phyloP scores from a whole-genome alignment of 169 alveolate genomes.

The Plasmodium knowlesi region DNA sequence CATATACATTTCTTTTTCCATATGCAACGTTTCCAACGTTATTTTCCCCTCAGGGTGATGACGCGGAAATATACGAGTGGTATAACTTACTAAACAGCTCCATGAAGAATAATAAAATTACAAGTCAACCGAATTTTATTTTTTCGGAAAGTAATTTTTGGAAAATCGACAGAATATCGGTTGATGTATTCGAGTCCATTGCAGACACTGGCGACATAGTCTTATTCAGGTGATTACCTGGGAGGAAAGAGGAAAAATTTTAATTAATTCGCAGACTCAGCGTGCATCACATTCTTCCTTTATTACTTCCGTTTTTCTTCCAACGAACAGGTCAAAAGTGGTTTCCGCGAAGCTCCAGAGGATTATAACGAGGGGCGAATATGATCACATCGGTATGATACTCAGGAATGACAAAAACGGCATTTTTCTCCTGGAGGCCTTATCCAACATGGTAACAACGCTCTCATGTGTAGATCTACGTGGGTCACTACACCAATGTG shows the following conservation, averaged over 20 bases:
- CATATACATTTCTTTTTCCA: neutral
- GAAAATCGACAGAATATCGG: conserved; percentile 80
- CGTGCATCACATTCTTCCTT: neutral
- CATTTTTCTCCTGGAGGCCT: conserved; percentile 86
- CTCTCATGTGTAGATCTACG: neutral
- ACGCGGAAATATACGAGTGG: conserved; percentile 45
- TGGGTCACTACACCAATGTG: neutral
- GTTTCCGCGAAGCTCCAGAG: conserved; percentile 81
- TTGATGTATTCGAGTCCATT: conserved; percentile 71
- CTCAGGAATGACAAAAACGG: conserved; percentile 79
- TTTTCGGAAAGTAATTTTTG: conserved; percentile 77
- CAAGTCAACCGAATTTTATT: conserved; percentile 46
- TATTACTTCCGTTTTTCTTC: neutral
- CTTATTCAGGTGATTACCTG: conserved; percentile 76
- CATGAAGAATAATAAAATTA: neutral
- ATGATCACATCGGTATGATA: conserved; percentile 92
- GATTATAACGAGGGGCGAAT: conserved; percentile 85
- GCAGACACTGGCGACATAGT: conserved; percentile 88
- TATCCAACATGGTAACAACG: conserved; percentile 66
- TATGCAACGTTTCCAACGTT: neutral
- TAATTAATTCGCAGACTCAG: neutral
- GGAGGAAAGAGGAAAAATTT: neutral
- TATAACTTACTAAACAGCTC: conserved; percentile 17
- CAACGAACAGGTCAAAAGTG: conserved; percentile 21
- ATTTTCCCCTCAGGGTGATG: conserved; percentile 30